Base-by-base conservation (phyloP, 2,329 filamentous ascomycete species). In the Coleophoma cylindrospora region DNA sequence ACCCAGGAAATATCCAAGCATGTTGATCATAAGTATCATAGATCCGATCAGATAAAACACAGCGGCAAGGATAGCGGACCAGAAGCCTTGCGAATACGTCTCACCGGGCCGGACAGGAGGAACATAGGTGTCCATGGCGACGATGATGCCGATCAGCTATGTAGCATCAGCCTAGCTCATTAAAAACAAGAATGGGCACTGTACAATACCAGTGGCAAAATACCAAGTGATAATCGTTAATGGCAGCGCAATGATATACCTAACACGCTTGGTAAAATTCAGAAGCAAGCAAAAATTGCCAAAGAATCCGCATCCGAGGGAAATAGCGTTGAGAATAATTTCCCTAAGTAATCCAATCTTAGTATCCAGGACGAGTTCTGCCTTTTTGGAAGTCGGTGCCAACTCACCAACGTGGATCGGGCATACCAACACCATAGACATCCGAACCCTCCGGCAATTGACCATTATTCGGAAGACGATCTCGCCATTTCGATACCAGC, bases 201-300 rank as follows among this genome's bases (percentile, higher is more conserved):
- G 68, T 62, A 80, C 73, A 52, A 87, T 77, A 1, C 71, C 76
- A 0, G 80, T 80, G 1, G 83, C 77, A 11, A 83, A 55, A 57
- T 80, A 80, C 83, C 85, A 89, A 46, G 80, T 68, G n/a, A 85
- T 62, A 46, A 88, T 87, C 0, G 84, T 84, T 11, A 78, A 68
- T 0, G 84, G 84, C n/a, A 88, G 67, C 2, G 84, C 83, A 47
- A 87, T 68, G 43, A 84, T 81, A 63, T 88, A 88, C 43, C 84
- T 73, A 4, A 88, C 74, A 2, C 77, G 72, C 50, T 78, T 75
- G 0, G 84, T 87, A 59, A 89, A 88, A 61, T 88, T 88, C 58
- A 84, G 75, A 0, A 89, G 71, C 4, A 89, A 68, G 56, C 85
- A 84, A 4, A 87, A 57, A 59, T 89, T 88, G 0, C 85, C 85